These are phyloP conservation scores for Nephelium lappaceum DNA, from an alignment of 345 rosid genomes.

Conservation along the genomic window DNA sequence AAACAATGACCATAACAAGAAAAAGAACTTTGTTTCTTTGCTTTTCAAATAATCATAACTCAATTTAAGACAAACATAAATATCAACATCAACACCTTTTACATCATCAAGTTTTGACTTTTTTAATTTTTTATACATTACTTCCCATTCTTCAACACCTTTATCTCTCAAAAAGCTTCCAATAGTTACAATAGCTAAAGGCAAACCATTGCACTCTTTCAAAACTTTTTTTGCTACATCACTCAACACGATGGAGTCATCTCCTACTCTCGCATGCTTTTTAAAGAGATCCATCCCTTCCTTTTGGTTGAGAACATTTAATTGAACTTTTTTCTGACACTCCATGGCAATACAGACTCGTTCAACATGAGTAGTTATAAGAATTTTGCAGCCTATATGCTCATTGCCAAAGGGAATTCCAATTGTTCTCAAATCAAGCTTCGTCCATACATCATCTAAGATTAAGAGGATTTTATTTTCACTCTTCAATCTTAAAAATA, in stretches of 20 bases:
- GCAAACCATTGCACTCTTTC: conserved; percentile 7
- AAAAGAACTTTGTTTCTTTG: neutral
- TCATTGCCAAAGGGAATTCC: conserved; percentile 19
- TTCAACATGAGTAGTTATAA: conserved; percentile 3
- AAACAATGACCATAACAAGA: conserved; percentile 18
- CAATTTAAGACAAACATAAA: neutral
- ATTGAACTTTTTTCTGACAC: neutral
- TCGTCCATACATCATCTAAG: conserved; percentile 30
- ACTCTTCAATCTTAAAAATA: neutral
- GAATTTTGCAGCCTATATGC: conserved; percentile 9
- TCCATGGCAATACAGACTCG: neutral
- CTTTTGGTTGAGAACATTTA: neutral
- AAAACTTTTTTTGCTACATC: neutral
- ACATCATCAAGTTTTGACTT: neutral
- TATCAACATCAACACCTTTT: neutral
- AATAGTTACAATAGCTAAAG: neutral
- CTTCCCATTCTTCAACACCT: conserved; percentile 2
- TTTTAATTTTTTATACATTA: neutral
- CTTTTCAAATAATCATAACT: neutral
- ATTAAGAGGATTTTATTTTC: conserved; percentile 25
- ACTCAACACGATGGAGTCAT: neutral
- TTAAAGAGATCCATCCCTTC: conserved; percentile 21
- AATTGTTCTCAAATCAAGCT: neutral
- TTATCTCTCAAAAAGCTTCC: neutral
- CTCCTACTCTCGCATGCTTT: neutral